Evolutionary conservation across 768 basidiomycete species (phyloP).

Genomic region (Kockovaella imperatae): DNA sequence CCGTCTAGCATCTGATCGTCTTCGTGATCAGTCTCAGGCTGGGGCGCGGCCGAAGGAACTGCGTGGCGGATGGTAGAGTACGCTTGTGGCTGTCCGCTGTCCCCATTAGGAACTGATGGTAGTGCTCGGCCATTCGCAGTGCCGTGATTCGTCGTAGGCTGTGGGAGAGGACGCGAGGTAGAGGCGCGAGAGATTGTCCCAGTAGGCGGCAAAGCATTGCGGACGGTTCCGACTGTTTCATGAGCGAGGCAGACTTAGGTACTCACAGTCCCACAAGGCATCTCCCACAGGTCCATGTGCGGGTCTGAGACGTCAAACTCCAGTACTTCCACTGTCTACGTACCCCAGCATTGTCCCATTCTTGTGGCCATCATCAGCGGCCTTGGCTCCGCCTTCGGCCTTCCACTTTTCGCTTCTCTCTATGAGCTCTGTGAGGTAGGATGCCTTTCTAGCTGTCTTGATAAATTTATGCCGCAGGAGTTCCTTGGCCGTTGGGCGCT

Average conservation of each 20-base stretch:
- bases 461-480: conserved; percentile 95
- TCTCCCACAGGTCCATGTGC: conserved; percentile 48
- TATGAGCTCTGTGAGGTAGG: conserved; percentile 88
- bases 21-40: conserved; percentile 8
- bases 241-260: background rate
- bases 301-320: conserved; percentile 12
- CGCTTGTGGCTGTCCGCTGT: too few species aligned
- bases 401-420: conserved; percentile 91
- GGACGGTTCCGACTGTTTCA: conserved; percentile 69
- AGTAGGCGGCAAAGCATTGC: conserved; percentile 51
- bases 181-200: conserved; percentile 49
- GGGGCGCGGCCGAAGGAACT: too few species aligned
- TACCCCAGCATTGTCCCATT: too few species aligned
- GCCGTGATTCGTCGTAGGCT: background rate
- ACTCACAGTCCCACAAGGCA: conserved; percentile 72
- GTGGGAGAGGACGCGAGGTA: conserved; percentile 40
- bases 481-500: conserved; percentile 92
- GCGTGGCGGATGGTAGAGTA: conserved; percentile 11
- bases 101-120: too few species aligned
- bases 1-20: conserved; percentile 23
- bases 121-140: too few species aligned
- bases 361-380: conserved; percentile 47
- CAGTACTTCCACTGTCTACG: too few species aligned
- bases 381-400: conserved; percentile 70
- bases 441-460: conserved; percentile 87